Evolutionary conservation across 352 stramenopile species (phyloP), one percentile per base, ranked within the genome.

Genomic region (Phytophthora quininea): DNA sequence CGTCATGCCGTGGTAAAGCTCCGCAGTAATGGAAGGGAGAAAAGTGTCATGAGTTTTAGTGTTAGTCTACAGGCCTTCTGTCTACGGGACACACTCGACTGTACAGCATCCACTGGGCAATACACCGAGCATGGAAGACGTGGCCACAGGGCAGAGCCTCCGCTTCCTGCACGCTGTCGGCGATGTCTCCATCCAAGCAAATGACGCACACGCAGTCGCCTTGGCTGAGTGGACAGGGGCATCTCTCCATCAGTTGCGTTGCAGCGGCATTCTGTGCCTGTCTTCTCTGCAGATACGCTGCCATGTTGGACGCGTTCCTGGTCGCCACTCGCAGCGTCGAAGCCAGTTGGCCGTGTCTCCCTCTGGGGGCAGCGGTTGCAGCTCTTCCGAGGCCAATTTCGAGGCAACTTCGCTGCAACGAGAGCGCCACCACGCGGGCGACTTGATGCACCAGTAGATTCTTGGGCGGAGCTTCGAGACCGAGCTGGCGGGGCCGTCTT

Each of bases 61-160:
- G 19, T 68, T 31, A 69, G 35, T 74, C 67, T 9, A 79, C 60
- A 31, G 63, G 27, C 7, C 33, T 32, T 61, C 74, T 60, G 54
- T 82, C 74, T 12, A 82, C 62, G 43, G 74, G 74, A 71, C 74
- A 82, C 38, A 64, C 51, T 37, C 71, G 56, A 58, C 42, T 56
- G 64, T 73, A 73, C 35, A 69, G 50, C n/a, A 79, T 52, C 74
- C 74, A 82, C 30, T 58, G 64, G 2, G 46, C 37, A 59, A 82
- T 79, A 47, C 74, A 82, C 4, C 14, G 51, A 51, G 57, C 54
- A 55, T 82, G 74, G 42, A 82, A 82, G 31, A 77, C 53, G 40
- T 82, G 74, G n/a, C 74, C 74, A 60, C 74, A 82, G 30, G 74
- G 62, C 33, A 82, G 62, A 10, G 62, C 63, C 38, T 77, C 56